These are phyloP conservation scores for Eucalyptus cloeziana DNA, from an alignment of 345 rosid species.

Conservation along the genomic window DNA sequence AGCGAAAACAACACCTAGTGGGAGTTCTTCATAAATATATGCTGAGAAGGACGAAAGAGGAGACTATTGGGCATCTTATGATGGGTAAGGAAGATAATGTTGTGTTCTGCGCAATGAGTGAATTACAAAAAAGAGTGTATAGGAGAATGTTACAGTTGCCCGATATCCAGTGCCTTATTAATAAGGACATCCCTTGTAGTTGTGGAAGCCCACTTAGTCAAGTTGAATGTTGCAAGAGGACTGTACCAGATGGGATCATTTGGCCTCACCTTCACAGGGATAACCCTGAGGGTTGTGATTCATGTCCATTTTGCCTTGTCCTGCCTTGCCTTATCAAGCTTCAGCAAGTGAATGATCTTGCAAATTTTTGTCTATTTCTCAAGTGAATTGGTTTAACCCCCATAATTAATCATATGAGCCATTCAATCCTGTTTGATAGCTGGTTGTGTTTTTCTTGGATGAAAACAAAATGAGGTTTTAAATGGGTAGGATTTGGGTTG, in stretches of 20 bases:
- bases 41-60: constrained; percentile 94
- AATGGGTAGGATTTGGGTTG: not conserved
- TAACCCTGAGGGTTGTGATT: constrained; percentile 81
- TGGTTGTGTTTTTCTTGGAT: not conserved
- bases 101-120: constrained; percentile 91
- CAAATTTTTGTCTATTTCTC: not conserved
- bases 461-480: not conserved
- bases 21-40: constrained; percentile 59
- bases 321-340: constrained; percentile 91
- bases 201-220: constrained; percentile 94
- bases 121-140: constrained; percentile 71
- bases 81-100: constrained; percentile 99
- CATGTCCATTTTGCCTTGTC: constrained; percentile 93
- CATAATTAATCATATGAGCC: not conserved
- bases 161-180: constrained; percentile 78
- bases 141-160: constrained; percentile 76
- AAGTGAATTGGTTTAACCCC: not conserved
- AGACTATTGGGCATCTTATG: constrained; percentile 92
- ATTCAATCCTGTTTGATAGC: not conserved
- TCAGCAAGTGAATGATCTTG: constrained; percentile 43
- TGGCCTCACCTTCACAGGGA: constrained; percentile 90
- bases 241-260: constrained; percentile 70
- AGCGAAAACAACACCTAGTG: constrained; percentile 72
- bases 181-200: constrained; percentile 74
- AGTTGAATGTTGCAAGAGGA: constrained; percentile 86